Evolutionary conservation across 495 filamentous ascomycete species (phyloP), one percentile per base, ranked within the genome.

Genomic region (Usnea hakonensis): DNA sequence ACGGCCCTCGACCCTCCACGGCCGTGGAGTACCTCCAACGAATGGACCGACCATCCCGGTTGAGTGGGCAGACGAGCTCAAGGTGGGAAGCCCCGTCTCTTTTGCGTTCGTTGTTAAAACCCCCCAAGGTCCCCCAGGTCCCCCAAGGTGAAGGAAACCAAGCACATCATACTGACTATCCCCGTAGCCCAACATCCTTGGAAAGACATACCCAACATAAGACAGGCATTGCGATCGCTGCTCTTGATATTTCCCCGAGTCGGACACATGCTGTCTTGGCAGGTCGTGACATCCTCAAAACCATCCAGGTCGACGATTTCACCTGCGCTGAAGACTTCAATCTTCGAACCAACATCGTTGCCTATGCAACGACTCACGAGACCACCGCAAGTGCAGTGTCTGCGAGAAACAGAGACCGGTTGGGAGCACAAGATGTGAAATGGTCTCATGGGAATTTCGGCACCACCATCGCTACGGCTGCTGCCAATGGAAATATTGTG

Each of bases 271-370:
- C 87, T 48, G 81, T 96, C 11, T 79, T 96, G 66, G 91, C 85
- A 21, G 90, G 91, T 33, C 84, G 86, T 63, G 87, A 95, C 65
- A 85, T 95, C 52, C 83, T 96, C 67, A 93, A 92, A 73, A 95
- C 87, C 5, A 81, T 96, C 63, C 81, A 78, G 43, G 80, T 95
- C 48, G 83, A 87, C 58, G 85, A 86, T 23, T 77, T 89, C 58
- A 78, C 76, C 32, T 86, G 89, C 59, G 83, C 80, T 26, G 90
- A 95, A 65, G 88, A 90, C 43, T 77, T 88, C 71, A 91, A 96
- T 72, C 78, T 96, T 63, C 87, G 90, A 64, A 79, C 87, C 64
- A 79, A 84, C n/a, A 86, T 95, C 64, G 79, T 82, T 61, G 81
- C 87, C 65, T 85, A 88, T 70, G 83, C 86, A 16, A 79, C 84